Percentiles rank a stretch among this genome's conserved stretches.
Conservation (phyloP, 768 basidiomycete genomes). For the Termitomyces sp. region DNA sequence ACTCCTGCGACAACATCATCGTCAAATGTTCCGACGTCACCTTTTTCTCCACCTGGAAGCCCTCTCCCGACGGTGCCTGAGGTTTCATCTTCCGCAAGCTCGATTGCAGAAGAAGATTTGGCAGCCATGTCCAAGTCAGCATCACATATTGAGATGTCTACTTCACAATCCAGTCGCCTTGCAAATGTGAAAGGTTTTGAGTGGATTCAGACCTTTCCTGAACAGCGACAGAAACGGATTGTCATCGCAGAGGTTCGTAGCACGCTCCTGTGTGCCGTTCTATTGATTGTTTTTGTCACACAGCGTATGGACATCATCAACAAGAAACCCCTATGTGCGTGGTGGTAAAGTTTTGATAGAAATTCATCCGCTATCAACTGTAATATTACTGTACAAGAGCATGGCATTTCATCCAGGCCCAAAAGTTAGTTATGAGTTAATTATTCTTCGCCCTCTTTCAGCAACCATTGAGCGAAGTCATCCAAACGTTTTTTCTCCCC, state of each 20-base stretch:
- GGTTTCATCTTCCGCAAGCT: constrained; percentile 44
- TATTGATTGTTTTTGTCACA: background rate
- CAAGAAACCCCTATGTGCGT: constrained; percentile 63
- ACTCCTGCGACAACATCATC: constrained; percentile 19
- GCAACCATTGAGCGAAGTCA: constrained; percentile 82
- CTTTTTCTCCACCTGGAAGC: constrained; percentile 55
- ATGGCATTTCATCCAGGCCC: constrained; percentile 4
- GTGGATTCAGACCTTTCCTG: constrained; percentile 36
- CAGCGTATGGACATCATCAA: constrained; percentile 74
- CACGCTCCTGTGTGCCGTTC: background rate
- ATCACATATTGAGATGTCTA: constrained; percentile 57
- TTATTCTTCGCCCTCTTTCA: constrained; percentile 67
- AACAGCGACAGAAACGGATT: constrained; percentile 41
- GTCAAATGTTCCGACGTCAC: constrained; percentile 31
- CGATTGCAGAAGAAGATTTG: constrained; percentile 65
- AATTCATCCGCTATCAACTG: constrained; percentile 12
- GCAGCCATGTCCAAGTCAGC: constrained; percentile 73
- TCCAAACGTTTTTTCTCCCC: constrained; percentile 83
- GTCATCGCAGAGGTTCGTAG: constrained; percentile 65
- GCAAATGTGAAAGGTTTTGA: constrained; percentile 34
- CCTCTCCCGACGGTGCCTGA: constrained; percentile 56
- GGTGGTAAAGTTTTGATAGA: constrained; percentile 44
- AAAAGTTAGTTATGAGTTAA: background rate
- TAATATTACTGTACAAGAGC: constrained; percentile 17
- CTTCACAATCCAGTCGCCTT: constrained; percentile 27